phyloP scores from a whole-genome alignment of 2,329 filamentous ascomycete species.

The Celoporthe dispersa region DNA sequence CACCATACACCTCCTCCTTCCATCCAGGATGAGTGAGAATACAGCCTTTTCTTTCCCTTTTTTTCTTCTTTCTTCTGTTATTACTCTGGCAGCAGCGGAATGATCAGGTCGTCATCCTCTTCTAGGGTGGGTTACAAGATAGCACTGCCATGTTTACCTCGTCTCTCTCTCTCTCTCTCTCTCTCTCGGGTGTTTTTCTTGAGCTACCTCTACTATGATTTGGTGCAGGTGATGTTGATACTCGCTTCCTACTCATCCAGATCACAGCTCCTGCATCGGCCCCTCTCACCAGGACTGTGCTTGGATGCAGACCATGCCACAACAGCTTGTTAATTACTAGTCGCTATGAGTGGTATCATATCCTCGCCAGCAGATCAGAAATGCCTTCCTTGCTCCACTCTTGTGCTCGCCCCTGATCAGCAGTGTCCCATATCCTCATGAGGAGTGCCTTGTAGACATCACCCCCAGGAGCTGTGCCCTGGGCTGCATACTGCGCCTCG shows the following conservation, averaged over 20 bases:
- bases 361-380: conserved; percentile 20
- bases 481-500: conserved; percentile 58
- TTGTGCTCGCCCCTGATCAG: conserved; percentile 67
- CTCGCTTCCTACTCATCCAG: neutral
- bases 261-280: neutral
- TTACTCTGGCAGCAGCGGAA: too few species aligned
- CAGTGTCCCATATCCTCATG: conserved; percentile 64
- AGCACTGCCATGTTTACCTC: neutral
- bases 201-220: too few species aligned
- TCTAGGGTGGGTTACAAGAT: too few species aligned
- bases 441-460: conserved; percentile 60
- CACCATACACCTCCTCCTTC: neutral
- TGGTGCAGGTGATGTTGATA: too few species aligned
- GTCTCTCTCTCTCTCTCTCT: too few species aligned
- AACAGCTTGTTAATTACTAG: neutral
- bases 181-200: too few species aligned
- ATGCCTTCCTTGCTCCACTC: conserved; percentile 66
- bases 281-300: neutral
- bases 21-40: neutral
- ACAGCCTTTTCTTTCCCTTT: too few species aligned
- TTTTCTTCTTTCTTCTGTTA: too few species aligned
- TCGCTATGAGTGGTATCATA: neutral
- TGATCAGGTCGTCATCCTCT: too few species aligned
- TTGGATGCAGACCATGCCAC: neutral
- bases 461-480: conserved; percentile 45